Conservation (phyloP, 2,329 filamentous ascomycete species). For the Stachybotrys chartarum region DNA sequence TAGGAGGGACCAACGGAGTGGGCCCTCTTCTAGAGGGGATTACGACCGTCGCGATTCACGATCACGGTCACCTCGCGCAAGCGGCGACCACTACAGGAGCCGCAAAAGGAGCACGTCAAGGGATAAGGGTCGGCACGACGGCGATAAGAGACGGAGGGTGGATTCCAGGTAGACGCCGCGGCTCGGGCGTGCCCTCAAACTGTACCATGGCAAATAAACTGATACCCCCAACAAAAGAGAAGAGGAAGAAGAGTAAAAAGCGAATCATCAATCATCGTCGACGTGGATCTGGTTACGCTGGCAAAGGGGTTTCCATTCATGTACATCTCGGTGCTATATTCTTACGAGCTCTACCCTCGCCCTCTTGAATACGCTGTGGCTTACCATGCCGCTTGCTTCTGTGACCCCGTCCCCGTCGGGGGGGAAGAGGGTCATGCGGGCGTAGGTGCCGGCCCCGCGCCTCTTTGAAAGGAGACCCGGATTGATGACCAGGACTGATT, state of each 20-base stretch:
- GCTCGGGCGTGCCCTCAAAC: not conserved
- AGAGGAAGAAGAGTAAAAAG: too few relatives aligned
- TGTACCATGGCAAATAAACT: not conserved
- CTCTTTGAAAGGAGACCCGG: constrained; percentile 83
- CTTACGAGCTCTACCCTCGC: constrained; percentile 80
- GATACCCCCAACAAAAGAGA: not conserved
- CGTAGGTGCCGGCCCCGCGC: constrained; percentile 77
- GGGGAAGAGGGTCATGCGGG: constrained; percentile 68
- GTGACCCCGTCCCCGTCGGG: constrained; percentile 53
- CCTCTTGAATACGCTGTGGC: constrained; percentile 73
- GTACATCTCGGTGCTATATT: constrained; percentile 42
- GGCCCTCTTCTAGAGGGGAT: not conserved
- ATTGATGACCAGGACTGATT: constrained; percentile 85
- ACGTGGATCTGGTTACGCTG: not conserved
- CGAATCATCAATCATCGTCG: too few relatives aligned
- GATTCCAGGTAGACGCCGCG: constrained; percentile 27
- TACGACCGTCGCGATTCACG: constrained; percentile 32
- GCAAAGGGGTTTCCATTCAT: not conserved
- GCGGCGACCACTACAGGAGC: constrained; percentile 36
- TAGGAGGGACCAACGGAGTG: constrained; percentile 11
- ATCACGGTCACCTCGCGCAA: constrained; percentile 45
- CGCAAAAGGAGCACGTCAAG: constrained; percentile 52
- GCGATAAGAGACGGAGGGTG: constrained; percentile 54
- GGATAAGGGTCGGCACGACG: constrained; percentile 45
- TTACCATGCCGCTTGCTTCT: constrained; percentile 46